Conservation (phyloP, 306 rosid species). For the Begonia fuchsioides region DNA sequence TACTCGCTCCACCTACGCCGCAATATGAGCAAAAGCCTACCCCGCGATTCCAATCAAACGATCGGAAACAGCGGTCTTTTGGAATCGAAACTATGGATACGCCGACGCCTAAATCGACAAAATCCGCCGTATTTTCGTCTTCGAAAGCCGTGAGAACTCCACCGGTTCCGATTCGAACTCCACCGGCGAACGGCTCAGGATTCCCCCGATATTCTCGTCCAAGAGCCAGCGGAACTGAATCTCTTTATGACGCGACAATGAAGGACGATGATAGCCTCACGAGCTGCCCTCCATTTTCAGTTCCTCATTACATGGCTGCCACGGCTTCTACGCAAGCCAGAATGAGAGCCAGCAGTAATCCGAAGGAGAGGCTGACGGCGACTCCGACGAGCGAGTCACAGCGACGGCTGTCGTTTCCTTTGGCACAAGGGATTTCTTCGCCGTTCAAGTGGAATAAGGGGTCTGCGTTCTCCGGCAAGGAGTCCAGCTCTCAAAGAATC, state of each 20-base stretch:
- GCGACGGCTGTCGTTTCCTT: constrained; percentile 67
- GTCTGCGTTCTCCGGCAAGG: constrained; percentile 41
- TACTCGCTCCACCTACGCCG: constrained; percentile 65
- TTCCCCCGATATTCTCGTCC: constrained; percentile 33
- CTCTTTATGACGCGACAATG: constrained; percentile 43
- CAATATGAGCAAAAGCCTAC: constrained; percentile 53
- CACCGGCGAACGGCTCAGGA: constrained; percentile 29
- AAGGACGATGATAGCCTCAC: constrained; percentile 78
- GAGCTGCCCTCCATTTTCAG: constrained; percentile 94
- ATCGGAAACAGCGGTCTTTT: constrained; percentile 20
- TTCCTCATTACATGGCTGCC: constrained; percentile 77
- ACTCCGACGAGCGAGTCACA: constrained; percentile 66
- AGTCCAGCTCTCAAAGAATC: constrained; percentile 29
- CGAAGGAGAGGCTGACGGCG: constrained; percentile 55
- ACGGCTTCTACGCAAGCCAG: constrained; percentile 77
- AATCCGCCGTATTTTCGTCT: constrained; percentile 38
- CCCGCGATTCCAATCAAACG: constrained; percentile 44
- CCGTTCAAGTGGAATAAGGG: constrained; percentile 79
- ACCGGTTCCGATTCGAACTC: constrained; percentile 32
- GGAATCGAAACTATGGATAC: constrained; percentile 49
- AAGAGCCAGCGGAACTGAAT: constrained; percentile 30
- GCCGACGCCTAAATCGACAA: constrained; percentile 76
- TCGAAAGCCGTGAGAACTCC: constrained; percentile 32
- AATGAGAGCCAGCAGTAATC: constrained; percentile 51
- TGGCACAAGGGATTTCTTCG: constrained; percentile 62